Evolutionary conservation across 2,329 filamentous ascomycete genomes (phyloP), one percentile per base, ranked within the genome.

Genomic region (Alternaria incomplexa): DNA sequence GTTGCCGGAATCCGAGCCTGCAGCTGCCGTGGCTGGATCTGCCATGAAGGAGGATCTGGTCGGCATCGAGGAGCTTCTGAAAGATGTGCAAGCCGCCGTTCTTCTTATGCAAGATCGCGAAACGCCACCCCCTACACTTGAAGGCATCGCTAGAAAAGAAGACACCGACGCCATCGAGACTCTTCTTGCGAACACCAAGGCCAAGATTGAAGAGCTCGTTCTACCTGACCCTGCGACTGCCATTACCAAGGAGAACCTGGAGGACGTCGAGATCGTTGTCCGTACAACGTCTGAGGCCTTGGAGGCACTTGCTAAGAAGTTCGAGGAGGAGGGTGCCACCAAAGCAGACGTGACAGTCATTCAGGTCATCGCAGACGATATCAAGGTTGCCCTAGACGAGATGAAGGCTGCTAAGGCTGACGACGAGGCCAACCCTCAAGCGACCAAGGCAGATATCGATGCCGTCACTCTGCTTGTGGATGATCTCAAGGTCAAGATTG

Each of bases 81-180:
- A 84, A 77, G 69, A 86, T 86, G 78, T 94, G 15, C 88, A 91
- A 63, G 85, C 85, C 11, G 84, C 86, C 9, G 83, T 92, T 3
- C 55, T 76, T 6, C 51, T 69, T 1, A 48, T 78, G 28, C 76
- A 77, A 52, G 75, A 77, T 26, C 73, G 73, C 3, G 75, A 77
- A 22, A 59, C 61, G 3, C 30, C 67, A 12, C 32, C 71, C 6
- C 65, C 71, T 9, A 58, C 58, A 2, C 53, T 81, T 13, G 84
- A 86, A 51, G 88, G 89, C 40, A 78, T 85, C 3, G 89, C 91
- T 6, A 89, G 85, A 30, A 92, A 92, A 75, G 93, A 97, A 68
- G 94, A 98, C 71, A 92, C 94, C 0, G 89, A 95, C 64, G 93
- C 93, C 11, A 94, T 98, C 62, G 95, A 97, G 79, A 96, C 91